These are phyloP conservation scores for Arxiozyma telluris DNA, from an alignment of 1,139 yeast species.

Conservation along the genomic window DNA sequence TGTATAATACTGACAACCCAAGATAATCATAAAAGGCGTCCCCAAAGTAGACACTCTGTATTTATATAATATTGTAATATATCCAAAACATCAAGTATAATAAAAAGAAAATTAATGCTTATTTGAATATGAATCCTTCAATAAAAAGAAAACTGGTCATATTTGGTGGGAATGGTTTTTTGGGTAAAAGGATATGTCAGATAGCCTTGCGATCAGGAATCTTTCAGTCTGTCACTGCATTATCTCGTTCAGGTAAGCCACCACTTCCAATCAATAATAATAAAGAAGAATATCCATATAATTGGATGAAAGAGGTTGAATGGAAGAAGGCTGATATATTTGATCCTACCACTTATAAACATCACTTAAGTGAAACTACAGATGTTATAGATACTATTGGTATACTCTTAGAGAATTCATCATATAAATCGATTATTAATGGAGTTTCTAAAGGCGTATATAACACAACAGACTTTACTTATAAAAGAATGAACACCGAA, in stretches of 20 bases:
- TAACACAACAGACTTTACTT: conserved; percentile 37
- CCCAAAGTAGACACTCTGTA: no score
- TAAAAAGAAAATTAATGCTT: neutral
- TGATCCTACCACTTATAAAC: conserved; percentile 47
- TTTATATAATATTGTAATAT: neutral
- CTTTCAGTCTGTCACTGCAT: conserved; percentile 41
- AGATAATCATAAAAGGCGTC: neutral
- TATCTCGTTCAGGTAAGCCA: conserved; percentile 52
- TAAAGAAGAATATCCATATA: conserved; percentile 32
- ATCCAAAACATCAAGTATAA: neutral
- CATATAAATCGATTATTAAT: conserved; percentile 43
- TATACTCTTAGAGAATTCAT: conserved; percentile 53
- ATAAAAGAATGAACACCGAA: conserved; percentile 57
- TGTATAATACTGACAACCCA: neutral
- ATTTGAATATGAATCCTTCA: neutral
- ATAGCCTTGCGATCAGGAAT: conserved; percentile 56
- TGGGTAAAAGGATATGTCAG: conserved; percentile 64
- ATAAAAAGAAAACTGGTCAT: conserved; percentile 35
- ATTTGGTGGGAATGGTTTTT: conserved; percentile 81
- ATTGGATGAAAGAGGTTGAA: conserved; percentile 51
- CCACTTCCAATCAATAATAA: conserved; percentile 33
- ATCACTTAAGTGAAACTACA: conserved; percentile 40
- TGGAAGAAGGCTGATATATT: conserved; percentile 68
- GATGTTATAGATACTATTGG: conserved; percentile 86
- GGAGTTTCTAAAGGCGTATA: neutral